phyloP scores from a whole-genome alignment of 202 grass and related monocot genomes.

The Hordeum pubiflorum region DNA sequence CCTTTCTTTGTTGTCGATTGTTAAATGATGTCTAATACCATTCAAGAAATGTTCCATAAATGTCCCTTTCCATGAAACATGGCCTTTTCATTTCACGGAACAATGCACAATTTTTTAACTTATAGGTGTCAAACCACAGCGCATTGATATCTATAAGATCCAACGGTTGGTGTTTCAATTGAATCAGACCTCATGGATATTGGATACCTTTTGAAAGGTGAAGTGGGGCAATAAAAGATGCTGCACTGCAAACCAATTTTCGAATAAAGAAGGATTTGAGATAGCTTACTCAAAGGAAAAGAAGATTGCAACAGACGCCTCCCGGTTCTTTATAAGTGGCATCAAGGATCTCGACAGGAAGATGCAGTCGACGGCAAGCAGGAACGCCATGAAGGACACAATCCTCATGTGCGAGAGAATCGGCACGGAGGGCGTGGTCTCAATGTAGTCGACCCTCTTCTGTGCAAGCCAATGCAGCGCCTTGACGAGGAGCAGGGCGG shows the following conservation, averaged over 20 bases:
- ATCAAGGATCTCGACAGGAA: slow-evolving; percentile 81
- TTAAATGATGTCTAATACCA: background rate
- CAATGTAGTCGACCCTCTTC: slow-evolving; percentile 82
- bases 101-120: background rate
- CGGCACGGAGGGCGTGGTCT: slow-evolving; percentile 83
- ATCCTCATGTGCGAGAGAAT: slow-evolving; percentile 65
- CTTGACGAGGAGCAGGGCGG: slow-evolving; percentile 57
- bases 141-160: background rate
- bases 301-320: slow-evolving; percentile 78
- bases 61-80: background rate
- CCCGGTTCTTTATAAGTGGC: slow-evolving; percentile 49
- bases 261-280: background rate
- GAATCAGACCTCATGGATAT: background rate
- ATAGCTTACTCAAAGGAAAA: slow-evolving; percentile 92
- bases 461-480: slow-evolving; percentile 59
- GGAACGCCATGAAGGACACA: slow-evolving; percentile 74
- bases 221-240: too few relatives aligned
- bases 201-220: background rate
- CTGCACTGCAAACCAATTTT: background rate
- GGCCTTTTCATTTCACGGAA: background rate
- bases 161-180: background rate
- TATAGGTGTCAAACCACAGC: background rate
- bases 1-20: background rate
- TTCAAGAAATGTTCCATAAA: background rate
- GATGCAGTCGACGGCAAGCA: slow-evolving; percentile 58